Base-by-base conservation (phyloP, 2,329 filamentous ascomycete species). In the Raffaelea albimanens region DNA sequence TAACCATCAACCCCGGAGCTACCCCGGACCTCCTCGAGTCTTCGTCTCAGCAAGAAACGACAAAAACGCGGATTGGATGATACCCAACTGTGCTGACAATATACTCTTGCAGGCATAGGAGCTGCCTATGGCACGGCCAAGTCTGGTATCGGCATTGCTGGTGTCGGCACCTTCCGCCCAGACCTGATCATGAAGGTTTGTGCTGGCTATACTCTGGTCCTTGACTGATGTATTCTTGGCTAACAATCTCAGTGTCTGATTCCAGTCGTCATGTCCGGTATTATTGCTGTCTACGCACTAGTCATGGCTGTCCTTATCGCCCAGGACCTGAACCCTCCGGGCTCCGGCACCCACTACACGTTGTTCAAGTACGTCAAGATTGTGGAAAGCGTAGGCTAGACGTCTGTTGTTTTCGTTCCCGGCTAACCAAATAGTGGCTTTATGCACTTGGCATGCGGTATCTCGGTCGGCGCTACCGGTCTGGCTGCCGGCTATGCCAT, bases 251-350 rank as follows among this genome's bases (percentile, higher is more conserved):
- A 89, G 85, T 90, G 84, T 49, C 72, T 91, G 46, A 90, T 91
- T 57, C 86, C 87, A 53, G 86, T 93, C 56, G 83, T 98, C 73
- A 98, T 98, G 93, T 95, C 93, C 58, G 93, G 93, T 80, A 98
- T 98, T 64, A 88, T 98, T 61, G 93, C 93, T 50, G 93, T 98
- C 57, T 98, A 98, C 71, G 87, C 90, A 45, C 85, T 98, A 58
- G 93, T 98, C 60, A 90, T 98, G 57, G 86, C 91, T 18, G 93
- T 98, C 61, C 80, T 98, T 57, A 98, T 98, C 64, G 87, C 89
- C 48, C 85, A 88, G 67, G 88, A 95, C 65, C 81, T 97, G 64
- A 77, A 75, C 44, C 86, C 89, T 4, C 23, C 85, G 83, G 49
- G 74, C 77, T 16, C 69, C 69, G 19, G 70, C 76, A 55, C 64